Evolutionary conservation across 2,329 filamentous ascomycete species (phyloP).

Genomic region (Thelonectria blattea): DNA sequence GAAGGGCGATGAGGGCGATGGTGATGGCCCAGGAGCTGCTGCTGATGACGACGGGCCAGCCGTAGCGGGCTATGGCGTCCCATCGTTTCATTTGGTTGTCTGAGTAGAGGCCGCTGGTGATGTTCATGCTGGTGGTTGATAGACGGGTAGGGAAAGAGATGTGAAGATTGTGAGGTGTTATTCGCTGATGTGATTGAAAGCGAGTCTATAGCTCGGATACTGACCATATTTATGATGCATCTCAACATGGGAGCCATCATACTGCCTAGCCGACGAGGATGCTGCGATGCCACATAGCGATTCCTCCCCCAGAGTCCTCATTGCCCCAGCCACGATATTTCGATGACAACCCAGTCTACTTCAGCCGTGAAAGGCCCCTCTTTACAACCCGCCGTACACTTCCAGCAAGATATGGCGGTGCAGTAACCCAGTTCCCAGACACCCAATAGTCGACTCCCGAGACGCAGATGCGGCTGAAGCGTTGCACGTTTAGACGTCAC

Average conservation of each 20-base stretch:
- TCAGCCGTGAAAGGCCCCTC: background rate
- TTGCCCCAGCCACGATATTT: background rate
- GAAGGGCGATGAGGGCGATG: slow-evolving; percentile 10
- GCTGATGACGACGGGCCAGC: slow-evolving; percentile 13
- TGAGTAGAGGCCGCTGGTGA: background rate
- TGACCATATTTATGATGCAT: too few relatives aligned
- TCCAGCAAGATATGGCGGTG: too few relatives aligned
- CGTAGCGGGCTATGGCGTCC: slow-evolving; percentile 6
- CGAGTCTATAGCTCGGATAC: too few relatives aligned
- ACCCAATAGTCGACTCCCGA: too few relatives aligned
- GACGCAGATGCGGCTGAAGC: background rate
- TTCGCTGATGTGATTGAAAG: too few relatives aligned
- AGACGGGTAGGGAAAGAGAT: too few relatives aligned
- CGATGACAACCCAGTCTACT: background rate
- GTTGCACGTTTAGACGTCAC: background rate
- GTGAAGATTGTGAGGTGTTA: too few relatives aligned
- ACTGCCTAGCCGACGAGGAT: too few relatives aligned
- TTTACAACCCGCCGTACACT: background rate
- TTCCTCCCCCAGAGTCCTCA: background rate
- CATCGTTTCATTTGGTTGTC: background rate
- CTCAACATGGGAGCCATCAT: too few relatives aligned
- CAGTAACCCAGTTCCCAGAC: too few relatives aligned
- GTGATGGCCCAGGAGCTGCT: slow-evolving; percentile 11
- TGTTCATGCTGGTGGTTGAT: background rate
- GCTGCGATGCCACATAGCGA: background rate